Conservation (phyloP, 495 filamentous ascomycete genomes). For the Glarea lozoyensis region DNA sequence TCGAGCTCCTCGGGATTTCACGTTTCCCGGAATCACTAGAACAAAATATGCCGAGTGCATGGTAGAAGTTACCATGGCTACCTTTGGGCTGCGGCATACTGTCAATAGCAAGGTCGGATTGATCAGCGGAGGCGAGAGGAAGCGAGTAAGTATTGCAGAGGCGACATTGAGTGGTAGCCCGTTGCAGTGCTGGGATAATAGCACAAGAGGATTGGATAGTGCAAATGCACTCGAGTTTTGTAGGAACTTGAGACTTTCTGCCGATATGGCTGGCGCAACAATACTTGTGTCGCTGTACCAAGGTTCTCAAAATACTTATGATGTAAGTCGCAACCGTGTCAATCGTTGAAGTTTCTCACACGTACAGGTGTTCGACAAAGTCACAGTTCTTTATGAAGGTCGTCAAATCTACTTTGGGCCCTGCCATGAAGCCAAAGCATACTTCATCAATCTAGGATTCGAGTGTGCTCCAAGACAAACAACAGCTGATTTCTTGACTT, state of each 20-base stretch:
- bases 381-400: constrained; percentile 54
- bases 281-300: constrained; percentile 43
- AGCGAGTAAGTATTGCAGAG: constrained; percentile 74
- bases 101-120: constrained; percentile 70
- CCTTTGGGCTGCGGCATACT: constrained; percentile 67
- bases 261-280: constrained; percentile 32
- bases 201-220: constrained; percentile 42
- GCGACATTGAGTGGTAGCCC: constrained; percentile 53
- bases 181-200: constrained; percentile 45
- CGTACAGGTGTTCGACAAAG: constrained; percentile 43
- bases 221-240: constrained; percentile 39
- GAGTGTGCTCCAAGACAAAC: constrained; percentile 42
- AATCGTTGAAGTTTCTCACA: constrained; percentile 43
- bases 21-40: constrained; percentile 50
- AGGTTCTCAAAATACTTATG: constrained; percentile 31
- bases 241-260: constrained; percentile 33
- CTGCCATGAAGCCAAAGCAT: constrained; percentile 43
- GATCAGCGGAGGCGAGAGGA: constrained; percentile 73
- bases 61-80: constrained; percentile 68
- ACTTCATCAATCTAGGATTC: constrained; percentile 52
- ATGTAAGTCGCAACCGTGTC: constrained; percentile 45
- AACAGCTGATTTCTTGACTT: constrained; percentile 63
- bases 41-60: constrained; percentile 50
- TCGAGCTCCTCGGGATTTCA: constrained; percentile 51
- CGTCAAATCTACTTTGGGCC: constrained; percentile 59